phyloP scores from a whole-genome alignment of 805 yeast genomes.

The Kodamaea kakaduensis region DNA sequence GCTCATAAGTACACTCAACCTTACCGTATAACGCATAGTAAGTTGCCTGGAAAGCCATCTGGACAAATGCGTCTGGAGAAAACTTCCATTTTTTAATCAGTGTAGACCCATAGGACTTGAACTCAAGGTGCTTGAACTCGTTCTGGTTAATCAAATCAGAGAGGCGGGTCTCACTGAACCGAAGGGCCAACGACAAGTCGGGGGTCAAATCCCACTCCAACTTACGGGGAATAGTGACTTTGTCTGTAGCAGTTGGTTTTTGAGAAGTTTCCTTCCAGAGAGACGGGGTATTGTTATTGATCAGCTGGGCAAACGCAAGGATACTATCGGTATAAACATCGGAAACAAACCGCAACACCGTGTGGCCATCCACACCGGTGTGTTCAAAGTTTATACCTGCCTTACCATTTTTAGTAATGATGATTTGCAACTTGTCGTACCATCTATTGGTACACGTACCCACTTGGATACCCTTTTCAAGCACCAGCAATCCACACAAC shows the following conservation, averaged over 20 bases:
- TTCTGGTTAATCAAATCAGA: constrained; percentile 86
- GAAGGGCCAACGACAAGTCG: constrained; percentile 70
- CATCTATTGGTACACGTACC: constrained; percentile 94
- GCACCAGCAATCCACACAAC: constrained; percentile 77
- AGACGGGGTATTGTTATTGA: constrained; percentile 71
- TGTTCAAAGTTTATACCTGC: constrained; percentile 94
- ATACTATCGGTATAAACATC: constrained; percentile 92
- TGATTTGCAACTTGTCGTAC: constrained; percentile 89
- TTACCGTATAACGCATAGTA: constrained; percentile 89
- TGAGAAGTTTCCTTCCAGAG: constrained; percentile 46
- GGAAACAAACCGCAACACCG: constrained; percentile 80
- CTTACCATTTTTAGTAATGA: constrained; percentile 81
- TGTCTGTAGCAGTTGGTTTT: constrained; percentile 27
- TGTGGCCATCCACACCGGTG: constrained; percentile 95
- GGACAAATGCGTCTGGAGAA: constrained; percentile 92
- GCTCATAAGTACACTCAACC: constrained; percentile 92
- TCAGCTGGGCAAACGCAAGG: constrained; percentile 76
- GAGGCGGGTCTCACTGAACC: constrained; percentile 88
- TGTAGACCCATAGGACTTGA: constrained; percentile 66
- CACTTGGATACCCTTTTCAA: constrained; percentile 82
- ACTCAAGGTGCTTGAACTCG: constrained; percentile 79
- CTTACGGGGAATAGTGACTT: constrained; percentile 70
- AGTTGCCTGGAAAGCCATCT: constrained; percentile 90
- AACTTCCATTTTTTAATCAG: constrained; percentile 78
- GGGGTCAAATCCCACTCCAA: constrained; percentile 82